Base-by-base conservation (phyloP, 352 stramenopile species). In the Paralagenidium karlingii region DNA sequence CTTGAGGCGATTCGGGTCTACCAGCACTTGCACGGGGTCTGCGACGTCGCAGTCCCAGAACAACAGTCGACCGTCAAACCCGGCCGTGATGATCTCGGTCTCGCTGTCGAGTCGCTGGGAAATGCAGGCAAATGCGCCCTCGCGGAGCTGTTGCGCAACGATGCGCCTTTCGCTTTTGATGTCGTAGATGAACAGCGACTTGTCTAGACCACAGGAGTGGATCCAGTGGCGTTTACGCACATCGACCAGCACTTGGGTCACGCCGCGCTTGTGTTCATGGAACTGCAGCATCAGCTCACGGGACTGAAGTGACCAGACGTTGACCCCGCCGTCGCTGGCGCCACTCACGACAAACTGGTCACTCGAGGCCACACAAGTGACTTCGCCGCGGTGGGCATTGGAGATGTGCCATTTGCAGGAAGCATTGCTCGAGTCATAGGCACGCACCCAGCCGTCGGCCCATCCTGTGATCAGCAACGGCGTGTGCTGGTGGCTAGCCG, bases 161-260 rank as follows among this genome's bases (percentile, higher is more conserved):
- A 93, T 63, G 16, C 83, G 63, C 21, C 74, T 64, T 55, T 92
- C 75, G 43, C 52, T 84, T 37, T 84, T 82, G 34, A 96, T 63
- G 44, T 96, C 85, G 61, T 94, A 95, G 25, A 90, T 92, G 56
- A 96, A 88, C 8, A 95, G 60, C 16, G 78, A 65, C 30, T 83
- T 79, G 55, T 96, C 87, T 1, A 69, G 52, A 0, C 79, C 79
- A 24, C 71, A 87, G 37, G 74, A 94, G 51, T 96, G 83, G 27
- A 96, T 55, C 37, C 83, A 65, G 53, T 94, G 73, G 2, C 78
- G 77, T 28, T 74, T 63, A 21, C 56, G 49, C 10, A 87, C 38
- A 41, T 96, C 85, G 4, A 94, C 59, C 0, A 89, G 51, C 24
- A 96, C 68, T 18, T 78, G 60, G 5, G 65, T 67, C 18, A 96